Percentiles rank a stretch among this genome's conserved stretches.
These are phyloP conservation scores for Blepharisma undulans DNA, from an alignment of 169 alveolate species.

Conservation along the genomic window DNA sequence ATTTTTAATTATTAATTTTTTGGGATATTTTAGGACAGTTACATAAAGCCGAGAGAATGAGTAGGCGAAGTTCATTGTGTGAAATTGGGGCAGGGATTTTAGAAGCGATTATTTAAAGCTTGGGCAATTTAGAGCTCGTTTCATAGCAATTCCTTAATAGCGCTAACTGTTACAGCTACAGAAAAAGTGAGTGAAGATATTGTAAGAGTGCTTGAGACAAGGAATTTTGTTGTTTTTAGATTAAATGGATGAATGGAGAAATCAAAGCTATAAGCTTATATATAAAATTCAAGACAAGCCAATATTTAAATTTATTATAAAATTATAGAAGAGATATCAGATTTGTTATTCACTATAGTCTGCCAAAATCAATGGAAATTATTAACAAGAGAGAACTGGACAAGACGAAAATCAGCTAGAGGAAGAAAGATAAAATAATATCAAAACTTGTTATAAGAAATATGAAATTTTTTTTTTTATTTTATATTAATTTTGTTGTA, in stretches of 20 bases:
- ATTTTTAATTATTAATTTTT: too few relatives aligned
- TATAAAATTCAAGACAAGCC: too few relatives aligned
- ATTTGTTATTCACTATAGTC: conserved; percentile 95
- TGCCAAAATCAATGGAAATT: conserved; percentile 97
- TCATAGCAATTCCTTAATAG: conserved; percentile 94
- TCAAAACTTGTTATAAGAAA: too few relatives aligned
- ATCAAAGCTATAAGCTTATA: conserved; percentile 89
- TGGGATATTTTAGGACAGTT: too few relatives aligned
- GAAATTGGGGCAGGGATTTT: conserved; percentile 99
- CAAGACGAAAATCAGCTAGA: too few relatives aligned
- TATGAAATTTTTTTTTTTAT: too few relatives aligned
- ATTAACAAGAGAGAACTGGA: too few relatives aligned
- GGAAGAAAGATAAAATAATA: too few relatives aligned
- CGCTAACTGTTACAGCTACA: conserved; percentile 98
- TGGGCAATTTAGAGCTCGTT: conserved; percentile 78
- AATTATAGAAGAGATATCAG: conserved; percentile 97
- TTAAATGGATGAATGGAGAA: conserved; percentile 91
- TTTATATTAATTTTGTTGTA: too few relatives aligned
- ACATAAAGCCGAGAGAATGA: too few relatives aligned
- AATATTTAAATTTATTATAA: conserved; percentile 99
- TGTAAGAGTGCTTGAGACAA: conserved; percentile 80
- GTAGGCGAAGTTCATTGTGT: too few relatives aligned
- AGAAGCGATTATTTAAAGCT: conserved; percentile 95
- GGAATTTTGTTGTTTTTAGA: neutral
- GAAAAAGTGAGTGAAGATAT: conserved; percentile 93